These are phyloP conservation scores for Thalassiosira sp. DNA, from an alignment of 352 stramenopile genomes.

Conservation along the genomic window DNA sequence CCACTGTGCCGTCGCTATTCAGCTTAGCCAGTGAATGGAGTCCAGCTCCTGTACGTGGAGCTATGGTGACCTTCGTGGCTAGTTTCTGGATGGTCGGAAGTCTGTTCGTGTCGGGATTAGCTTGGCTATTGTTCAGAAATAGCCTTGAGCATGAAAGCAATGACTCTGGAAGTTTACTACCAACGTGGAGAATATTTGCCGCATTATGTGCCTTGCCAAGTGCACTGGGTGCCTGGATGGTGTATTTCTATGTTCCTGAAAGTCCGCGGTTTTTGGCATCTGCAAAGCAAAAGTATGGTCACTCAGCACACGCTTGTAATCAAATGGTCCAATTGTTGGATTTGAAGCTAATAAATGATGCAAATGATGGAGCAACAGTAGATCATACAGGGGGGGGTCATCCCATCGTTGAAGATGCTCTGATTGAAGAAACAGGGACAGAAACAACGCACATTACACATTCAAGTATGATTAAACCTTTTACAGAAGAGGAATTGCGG, in stretches of 20 bases:
- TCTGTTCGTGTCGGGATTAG: slow-evolving; percentile 71
- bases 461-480: slow-evolving; percentile 4
- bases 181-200: slow-evolving; percentile 72
- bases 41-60: slow-evolving; percentile 58
- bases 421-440: background rate
- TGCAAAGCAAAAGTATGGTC: slow-evolving; percentile 45
- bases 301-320: slow-evolving; percentile 41
- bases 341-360: slow-evolving; percentile 13
- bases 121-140: slow-evolving; percentile 58
- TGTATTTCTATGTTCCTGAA: slow-evolving; percentile 68
- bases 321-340: slow-evolving; percentile 3
- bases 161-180: background rate
- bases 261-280: slow-evolving; percentile 69
- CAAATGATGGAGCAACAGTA: background rate
- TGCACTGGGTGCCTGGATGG: slow-evolving; percentile 55
- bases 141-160: slow-evolving; percentile 1
- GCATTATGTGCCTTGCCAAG: slow-evolving; percentile 67
- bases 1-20: slow-evolving; percentile 75
- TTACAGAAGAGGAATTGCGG: slow-evolving; percentile 53
- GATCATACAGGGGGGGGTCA: background rate
- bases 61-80: slow-evolving; percentile 63
- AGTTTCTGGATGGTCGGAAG: slow-evolving; percentile 82
- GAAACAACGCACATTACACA: background rate
- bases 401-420: background rate
- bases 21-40: slow-evolving; percentile 66